Evolutionary conservation across 2,329 filamentous ascomycete species (phyloP), one percentile per base, ranked within the genome.

Genomic region (Fusarium hainanense): DNA sequence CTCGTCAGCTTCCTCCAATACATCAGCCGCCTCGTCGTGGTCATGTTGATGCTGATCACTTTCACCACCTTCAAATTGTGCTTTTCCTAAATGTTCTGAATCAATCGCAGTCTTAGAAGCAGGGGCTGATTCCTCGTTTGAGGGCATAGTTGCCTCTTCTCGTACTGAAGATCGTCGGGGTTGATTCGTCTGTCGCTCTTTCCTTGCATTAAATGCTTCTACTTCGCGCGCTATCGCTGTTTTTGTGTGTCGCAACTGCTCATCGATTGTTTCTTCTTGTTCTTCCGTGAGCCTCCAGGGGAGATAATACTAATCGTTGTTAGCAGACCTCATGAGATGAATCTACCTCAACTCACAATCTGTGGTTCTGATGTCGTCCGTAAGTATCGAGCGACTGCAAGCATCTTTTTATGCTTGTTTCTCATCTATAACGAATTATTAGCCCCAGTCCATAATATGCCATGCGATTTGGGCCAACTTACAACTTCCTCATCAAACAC

Each of bases 1-100:
- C 82, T 98, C 94, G 64, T 93, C 93, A 57, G 91, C 92, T 79
- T 93, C 92, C 56, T 96, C 89, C 70, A 97, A 85, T 59, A 95
- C 90, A 75, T 94, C 92, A 55, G 89, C 92, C 52, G 87, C 86
- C 67, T 93, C 90, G 74, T 94, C 92, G 63, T 92, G 83, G 58
- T 82, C 83, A 59, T 82, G 70, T 6, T 69, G 62, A 40, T 73
- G 54, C 18, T 28, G 49, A 16, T 21, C 23, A 27, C 18, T 48
- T 40, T 62, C 49, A 43, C 64, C 47, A 16, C 65, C 63, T 43
- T 63, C 67, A 12, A 73, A 68, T 30, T 59, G 58, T 43, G 41
- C 52, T 49, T 56, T 55, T 12, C 23, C 32, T 10, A 50, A 34
- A 14, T 54, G 47, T 7, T 70, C 70, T 6, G 58, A 50, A 10